Base-by-base conservation (phyloP, 2,329 filamentous ascomycete species). In the Fusarium newnesense region DNA sequence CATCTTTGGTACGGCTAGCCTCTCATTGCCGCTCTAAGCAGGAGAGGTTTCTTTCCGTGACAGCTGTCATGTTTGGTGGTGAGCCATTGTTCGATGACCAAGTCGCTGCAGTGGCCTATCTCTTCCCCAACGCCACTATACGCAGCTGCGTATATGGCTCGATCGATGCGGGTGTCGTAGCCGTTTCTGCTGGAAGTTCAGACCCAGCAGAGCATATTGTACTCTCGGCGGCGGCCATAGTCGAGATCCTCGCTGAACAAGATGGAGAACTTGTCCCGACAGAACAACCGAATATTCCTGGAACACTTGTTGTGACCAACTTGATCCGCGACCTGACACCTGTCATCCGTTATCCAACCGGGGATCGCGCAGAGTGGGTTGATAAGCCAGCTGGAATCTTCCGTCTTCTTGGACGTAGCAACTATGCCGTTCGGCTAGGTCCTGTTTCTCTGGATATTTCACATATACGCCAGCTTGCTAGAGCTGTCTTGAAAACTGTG, bases 401-500 rank as follows among this genome's bases (percentile, higher is more conserved):
- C 4, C 40, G 52, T 3, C 52, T 63, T 21, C 36, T 59, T 0
- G 52, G 60, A n/a, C 52, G 60, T 0, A 37, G 11, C 3, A 36
- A 49, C 3, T 16, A 58, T 11, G 52, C 60, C 19, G 60, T 63
- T 26, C 42, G 52, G 3, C 8, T 63, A 11, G 60, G 60, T 12
- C 52, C 60, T 15, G 60, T 63, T 13, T 63, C 60, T 58, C 42
- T 63, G 10, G 60, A 63, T 7, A 58, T 63, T 15, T 58, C 52
- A 11, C 52, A 63, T 34, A n/a, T 63, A 11, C 52, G 60, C 12
- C 43, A 59, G 15, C n/a, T 63, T 16, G 34, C 52, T 5, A 36
- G 54, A 30, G 28, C n/a, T n/a, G 60, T 32, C 19, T 30, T 63
- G 32, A 59, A 40, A 18, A 42, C 24, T 11, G n/a, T 63, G 6